Base-by-base conservation (phyloP, 768 basidiomycete species). In the Suillus plorans region DNA sequence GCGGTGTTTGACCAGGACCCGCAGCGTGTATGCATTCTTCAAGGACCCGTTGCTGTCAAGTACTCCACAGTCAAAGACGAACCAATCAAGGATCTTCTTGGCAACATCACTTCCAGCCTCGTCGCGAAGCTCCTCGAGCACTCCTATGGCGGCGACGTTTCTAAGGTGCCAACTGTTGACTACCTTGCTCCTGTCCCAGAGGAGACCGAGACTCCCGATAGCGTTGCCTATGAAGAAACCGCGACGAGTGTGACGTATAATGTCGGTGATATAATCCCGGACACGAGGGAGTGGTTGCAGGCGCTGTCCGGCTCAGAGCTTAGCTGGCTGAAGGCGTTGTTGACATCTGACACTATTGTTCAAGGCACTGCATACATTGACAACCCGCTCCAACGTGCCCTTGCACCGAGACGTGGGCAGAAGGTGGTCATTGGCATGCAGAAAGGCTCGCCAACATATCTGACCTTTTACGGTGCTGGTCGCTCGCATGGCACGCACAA, bases 1-100 rank as follows among this genome's bases (percentile, higher is more conserved):
- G 97, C 96, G 16, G 95, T 99, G 49, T 97, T 99, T 73, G 97
- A 99, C 79, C 95, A 97, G 79, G 97, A 99, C 77, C 97, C 97
- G 31, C 94, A 99, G 77, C 91, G 97, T 67, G 96, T 99, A 34
- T 97, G 95, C 73, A 97, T 99, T 70, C 86, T 99, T 61, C 95
- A 97, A 79, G 97, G 97, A 25, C 97, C 97, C 16, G 91, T 99
- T 59, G 95, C 97, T 1, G 94, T 87, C 66, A 95, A 92, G 77
- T 89, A 94, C 77, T 88, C 94, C 10, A 87, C 81, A 49, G 81
- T 88, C 72, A 97, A 95, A 77, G 95, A 99, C 71, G 94, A 97
- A 77, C 95, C 97, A 8, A 90, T 99, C 76, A 92, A 90, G 70
- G 92, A 97, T 37, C 82, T 99, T 62, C 85, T 99, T 59, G 95